Evolutionary conservation across 768 basidiomycete genomes (phyloP).

Genomic region (Naganishia vaughanmartiniae): DNA sequence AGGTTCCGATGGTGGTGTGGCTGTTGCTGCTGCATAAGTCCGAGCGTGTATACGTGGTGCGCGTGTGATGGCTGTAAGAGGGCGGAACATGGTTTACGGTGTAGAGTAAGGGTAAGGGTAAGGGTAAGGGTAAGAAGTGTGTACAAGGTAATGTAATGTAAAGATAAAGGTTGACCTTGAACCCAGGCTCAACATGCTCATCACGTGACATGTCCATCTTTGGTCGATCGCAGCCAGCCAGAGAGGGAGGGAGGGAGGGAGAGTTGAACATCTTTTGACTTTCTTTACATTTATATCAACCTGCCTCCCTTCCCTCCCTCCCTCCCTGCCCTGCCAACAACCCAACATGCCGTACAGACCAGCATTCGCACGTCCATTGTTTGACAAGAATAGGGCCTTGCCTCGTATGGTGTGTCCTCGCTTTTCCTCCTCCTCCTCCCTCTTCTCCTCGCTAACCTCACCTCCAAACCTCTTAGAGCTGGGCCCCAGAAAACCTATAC

Average conservation of each 20-base stretch:
- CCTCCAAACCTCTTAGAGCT: conserved; percentile 62
- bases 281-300: too few species aligned
- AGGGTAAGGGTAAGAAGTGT: background rate
- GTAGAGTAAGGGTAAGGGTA: background rate
- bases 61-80: background rate
- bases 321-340: too few species aligned
- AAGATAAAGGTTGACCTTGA: background rate
- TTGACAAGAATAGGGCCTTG: conserved; percentile 46
- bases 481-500: conserved; percentile 82
- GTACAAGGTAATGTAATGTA: too few species aligned
- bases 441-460: background rate
- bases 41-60: too few species aligned
- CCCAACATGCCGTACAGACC: conserved; percentile 43
- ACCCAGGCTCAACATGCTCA: background rate
- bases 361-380: conserved; percentile 40
- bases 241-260: background rate
- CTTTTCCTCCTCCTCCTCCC: background rate
- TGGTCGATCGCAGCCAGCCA: too few species aligned
- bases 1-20: background rate
- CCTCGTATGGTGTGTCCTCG: conserved; percentile 47
- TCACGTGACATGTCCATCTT: too few species aligned
- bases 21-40: background rate
- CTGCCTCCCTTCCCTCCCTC: background rate
- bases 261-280: too few species aligned
- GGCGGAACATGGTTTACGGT: background rate